Base-by-base conservation (phyloP, 2,329 filamentous ascomycete genomes). In the Alternaria consortialis region DNA sequence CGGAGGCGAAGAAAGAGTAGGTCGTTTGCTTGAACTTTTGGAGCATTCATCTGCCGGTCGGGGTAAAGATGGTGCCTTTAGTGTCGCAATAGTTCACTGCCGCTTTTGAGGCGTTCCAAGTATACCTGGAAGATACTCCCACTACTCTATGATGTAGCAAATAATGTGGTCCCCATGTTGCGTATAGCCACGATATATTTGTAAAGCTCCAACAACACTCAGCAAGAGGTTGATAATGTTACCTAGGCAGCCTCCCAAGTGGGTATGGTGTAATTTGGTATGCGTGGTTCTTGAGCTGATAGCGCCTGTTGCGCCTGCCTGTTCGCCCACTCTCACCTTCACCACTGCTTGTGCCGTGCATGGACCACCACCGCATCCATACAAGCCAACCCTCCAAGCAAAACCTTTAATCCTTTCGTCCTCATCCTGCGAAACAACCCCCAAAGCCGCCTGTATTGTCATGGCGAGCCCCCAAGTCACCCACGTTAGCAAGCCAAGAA, bases 361-460 rank as follows among this genome's bases (percentile, higher is more conserved):
- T 32, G 15, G 42, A 13, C 7, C 15, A 6, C 6, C 4, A 29
- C 23, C 15, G 0, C 1, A 2, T 9, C 25, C 9, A 29, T 9
- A 4, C 3, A 11, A 40, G 17, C 11, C 11, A 23, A 40, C 12
- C 2, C 11, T 7, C 0, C 0, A n/a, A 23, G 20, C 6, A 0
- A 12, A 40, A n/a, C 5, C n/a, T 47, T 32, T 9, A 6, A 47
- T 5, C 20, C 20, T 20, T 20, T 20, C 20, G 20, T 20, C 2
- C 20, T 20, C 20, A 20, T 20, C 20, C 20, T 2, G 20, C 4
- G 9, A 8, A 3, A 53, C 6, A 53, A 9, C 36, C 13, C n/a
- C 7, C 5, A 34, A 31, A 1, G 7, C 2, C 15, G 5, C 2
- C 2, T 15, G 12, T 3, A 7, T 5, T 7, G 12, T 5, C 25